Percentiles rank a stretch among this genome's conserved stretches.
Conservation (phyloP, 805 yeast species). For the Candida xyloterini region DNA sequence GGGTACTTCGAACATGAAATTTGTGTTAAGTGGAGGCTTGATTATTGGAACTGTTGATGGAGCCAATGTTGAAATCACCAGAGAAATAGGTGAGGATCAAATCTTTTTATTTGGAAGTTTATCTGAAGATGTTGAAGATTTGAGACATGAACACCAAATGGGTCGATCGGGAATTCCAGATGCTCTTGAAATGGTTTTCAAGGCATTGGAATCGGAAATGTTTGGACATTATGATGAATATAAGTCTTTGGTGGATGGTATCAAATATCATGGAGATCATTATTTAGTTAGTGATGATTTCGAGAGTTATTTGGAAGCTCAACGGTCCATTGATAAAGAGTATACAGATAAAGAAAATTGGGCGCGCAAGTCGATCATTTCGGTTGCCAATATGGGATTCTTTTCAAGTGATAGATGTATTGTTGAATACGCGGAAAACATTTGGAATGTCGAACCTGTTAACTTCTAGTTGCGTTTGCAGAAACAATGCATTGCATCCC, state of each 20-base stretch:
- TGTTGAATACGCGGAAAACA: slow-evolving; percentile 85
- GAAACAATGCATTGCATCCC: slow-evolving; percentile 56
- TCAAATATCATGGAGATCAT: slow-evolving; percentile 74
- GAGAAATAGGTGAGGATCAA: slow-evolving; percentile 91
- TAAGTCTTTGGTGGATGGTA: slow-evolving; percentile 63
- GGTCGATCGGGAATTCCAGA: slow-evolving; percentile 59
- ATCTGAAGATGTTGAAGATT: slow-evolving; percentile 83
- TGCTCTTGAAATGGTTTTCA: slow-evolving; percentile 59
- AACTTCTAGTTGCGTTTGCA: slow-evolving; percentile 31
- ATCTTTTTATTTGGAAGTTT: slow-evolving; percentile 89
- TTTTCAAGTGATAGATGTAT: slow-evolving; percentile 89
- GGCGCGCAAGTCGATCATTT: slow-evolving; percentile 70
- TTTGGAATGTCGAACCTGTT: slow-evolving; percentile 86
- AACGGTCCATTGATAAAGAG: slow-evolving; percentile 68
- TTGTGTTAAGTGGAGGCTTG: slow-evolving; percentile 89
- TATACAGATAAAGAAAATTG: slow-evolving; percentile 63
- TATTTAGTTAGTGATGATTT: slow-evolving; percentile 89
- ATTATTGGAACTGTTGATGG: slow-evolving; percentile 96
- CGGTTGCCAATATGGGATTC: slow-evolving; percentile 93
- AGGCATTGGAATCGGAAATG: slow-evolving; percentile 59
- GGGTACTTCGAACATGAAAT: slow-evolving; percentile 95
- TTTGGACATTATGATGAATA: slow-evolving; percentile 72
- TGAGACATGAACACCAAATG: slow-evolving; percentile 71
- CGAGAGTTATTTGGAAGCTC: slow-evolving; percentile 82
- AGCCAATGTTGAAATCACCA: slow-evolving; percentile 91